These are phyloP conservation scores for Solidago caesia DNA, from an alignment of 129 eudicot genomes.

Conservation along the genomic window DNA sequence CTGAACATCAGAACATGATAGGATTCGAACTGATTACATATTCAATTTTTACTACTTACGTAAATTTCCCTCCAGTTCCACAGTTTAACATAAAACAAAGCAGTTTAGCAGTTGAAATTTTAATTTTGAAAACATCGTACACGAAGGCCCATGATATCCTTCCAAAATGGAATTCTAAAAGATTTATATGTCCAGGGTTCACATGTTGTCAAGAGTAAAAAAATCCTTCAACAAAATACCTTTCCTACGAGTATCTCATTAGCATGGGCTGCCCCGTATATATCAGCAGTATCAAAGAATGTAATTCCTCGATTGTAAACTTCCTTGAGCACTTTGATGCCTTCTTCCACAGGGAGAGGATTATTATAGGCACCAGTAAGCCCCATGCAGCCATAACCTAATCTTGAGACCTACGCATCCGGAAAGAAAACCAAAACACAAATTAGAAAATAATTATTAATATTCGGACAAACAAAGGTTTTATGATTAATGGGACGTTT, in stretches of 20 bases:
- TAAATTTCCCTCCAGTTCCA: neutral
- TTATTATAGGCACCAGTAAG: slow-evolving; percentile 56
- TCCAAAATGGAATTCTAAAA: neutral
- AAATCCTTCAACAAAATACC: slow-evolving; percentile 29
- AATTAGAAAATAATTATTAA: neutral
- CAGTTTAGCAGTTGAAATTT: neutral
- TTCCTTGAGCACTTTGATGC: slow-evolving; percentile 49
- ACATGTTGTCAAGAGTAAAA: neutral
- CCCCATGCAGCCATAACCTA: slow-evolving; percentile 81
- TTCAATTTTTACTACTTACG: neutral
- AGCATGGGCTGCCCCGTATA: slow-evolving; percentile 45
- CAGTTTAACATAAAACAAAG: neutral
- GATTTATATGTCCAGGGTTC: neutral
- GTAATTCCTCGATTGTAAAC: slow-evolving; percentile 60
- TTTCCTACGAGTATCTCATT: slow-evolving; percentile 69
- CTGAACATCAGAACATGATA: neutral
- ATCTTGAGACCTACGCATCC: slow-evolving; percentile 50
- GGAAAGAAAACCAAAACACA: neutral
- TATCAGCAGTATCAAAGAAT: slow-evolving; percentile 70
- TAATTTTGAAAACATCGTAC: neutral
- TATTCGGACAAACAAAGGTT: neutral
- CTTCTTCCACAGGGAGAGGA: slow-evolving; percentile 58
- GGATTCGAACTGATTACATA: neutral
- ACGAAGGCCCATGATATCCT: neutral
- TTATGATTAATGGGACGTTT: too few species aligned